Evolutionary conservation across 1,284 basidiomycete genomes (phyloP).

Genomic region (Cerrena zonata): DNA sequence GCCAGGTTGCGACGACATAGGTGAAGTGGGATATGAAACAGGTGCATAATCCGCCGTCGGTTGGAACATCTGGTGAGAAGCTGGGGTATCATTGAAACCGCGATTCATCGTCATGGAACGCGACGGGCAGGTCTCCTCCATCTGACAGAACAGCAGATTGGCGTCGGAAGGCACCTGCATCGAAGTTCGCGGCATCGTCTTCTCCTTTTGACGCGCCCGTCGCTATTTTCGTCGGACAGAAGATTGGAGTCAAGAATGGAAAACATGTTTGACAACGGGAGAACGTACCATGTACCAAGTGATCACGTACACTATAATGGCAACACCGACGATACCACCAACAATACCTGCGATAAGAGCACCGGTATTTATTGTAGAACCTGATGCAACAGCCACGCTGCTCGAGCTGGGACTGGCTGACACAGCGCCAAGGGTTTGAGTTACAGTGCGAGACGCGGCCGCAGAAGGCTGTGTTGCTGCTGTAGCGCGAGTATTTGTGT

Average conservation of each 20-base stretch:
- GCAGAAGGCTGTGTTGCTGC: background rate
- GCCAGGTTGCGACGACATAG: constrained; percentile 3
- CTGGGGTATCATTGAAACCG: constrained; percentile 13
- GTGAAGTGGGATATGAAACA: background rate
- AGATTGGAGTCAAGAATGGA: constrained; percentile 3
- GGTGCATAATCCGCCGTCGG: constrained; percentile 22
- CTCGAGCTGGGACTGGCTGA: constrained; percentile 10
- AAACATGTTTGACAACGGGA: background rate
- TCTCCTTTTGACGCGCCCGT: constrained; percentile 34
- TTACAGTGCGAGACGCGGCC: background rate
- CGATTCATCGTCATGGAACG: constrained; percentile 8
- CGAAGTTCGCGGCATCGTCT: constrained; percentile 40
- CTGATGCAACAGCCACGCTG: constrained; percentile 8
- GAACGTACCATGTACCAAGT: constrained; percentile 50
- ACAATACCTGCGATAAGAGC: constrained; percentile 50
- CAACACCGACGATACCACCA: constrained; percentile 45
- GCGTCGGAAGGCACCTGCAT: constrained; percentile 47
- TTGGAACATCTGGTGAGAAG: constrained; percentile 32
- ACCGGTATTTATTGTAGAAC: constrained; percentile 27
- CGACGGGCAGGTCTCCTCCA: constrained; percentile 32
- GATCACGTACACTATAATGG: constrained; percentile 41
- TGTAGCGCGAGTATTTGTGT: background rate
- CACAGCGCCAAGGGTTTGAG: constrained; percentile 2
- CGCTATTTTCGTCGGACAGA: constrained; percentile 29
- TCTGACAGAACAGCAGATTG: constrained; percentile 55